These are phyloP conservation scores for Puccinia horiana DNA, from an alignment of 1,284 basidiomycete species.

Conservation along the genomic window DNA sequence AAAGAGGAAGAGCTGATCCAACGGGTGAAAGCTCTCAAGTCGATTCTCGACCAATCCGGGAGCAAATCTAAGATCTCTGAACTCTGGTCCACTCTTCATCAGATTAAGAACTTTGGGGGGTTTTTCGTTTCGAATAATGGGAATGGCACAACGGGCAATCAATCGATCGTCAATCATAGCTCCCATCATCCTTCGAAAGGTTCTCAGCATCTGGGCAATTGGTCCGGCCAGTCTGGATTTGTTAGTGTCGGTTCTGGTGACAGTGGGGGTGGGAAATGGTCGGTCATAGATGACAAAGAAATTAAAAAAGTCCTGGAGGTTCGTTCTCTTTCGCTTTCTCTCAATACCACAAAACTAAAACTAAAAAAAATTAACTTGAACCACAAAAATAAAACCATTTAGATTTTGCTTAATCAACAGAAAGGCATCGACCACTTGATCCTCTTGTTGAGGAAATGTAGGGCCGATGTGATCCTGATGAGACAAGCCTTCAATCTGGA, in stretches of 20 bases:
- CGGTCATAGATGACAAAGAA: slow-evolving; percentile 38
- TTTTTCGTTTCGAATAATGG: neutral
- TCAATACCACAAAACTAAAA: neutral
- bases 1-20: slow-evolving; percentile 30
- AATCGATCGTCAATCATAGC: neutral
- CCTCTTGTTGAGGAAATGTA: slow-evolving; percentile 4
- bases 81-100: slow-evolving; percentile 29
- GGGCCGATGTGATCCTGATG: slow-evolving; percentile 27
- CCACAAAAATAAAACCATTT: neutral
- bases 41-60: slow-evolving; percentile 1
- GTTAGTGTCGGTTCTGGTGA: neutral
- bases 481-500: slow-evolving; percentile 29
- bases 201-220: neutral
- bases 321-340: neutral
- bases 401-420: slow-evolving; percentile 34
- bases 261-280: slow-evolving; percentile 24
- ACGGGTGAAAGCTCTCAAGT: neutral
- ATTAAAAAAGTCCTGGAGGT: slow-evolving; percentile 46
- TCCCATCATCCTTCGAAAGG: neutral
- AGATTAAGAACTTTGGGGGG: slow-evolving; percentile 27
- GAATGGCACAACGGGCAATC: neutral
- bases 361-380: neutral
- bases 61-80: slow-evolving; percentile 30
- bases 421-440: slow-evolving; percentile 38
- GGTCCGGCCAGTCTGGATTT: neutral